These are phyloP conservation scores for Vachellia pachyceras DNA, from an alignment of 306 rosid species.

Conservation along the genomic window DNA sequence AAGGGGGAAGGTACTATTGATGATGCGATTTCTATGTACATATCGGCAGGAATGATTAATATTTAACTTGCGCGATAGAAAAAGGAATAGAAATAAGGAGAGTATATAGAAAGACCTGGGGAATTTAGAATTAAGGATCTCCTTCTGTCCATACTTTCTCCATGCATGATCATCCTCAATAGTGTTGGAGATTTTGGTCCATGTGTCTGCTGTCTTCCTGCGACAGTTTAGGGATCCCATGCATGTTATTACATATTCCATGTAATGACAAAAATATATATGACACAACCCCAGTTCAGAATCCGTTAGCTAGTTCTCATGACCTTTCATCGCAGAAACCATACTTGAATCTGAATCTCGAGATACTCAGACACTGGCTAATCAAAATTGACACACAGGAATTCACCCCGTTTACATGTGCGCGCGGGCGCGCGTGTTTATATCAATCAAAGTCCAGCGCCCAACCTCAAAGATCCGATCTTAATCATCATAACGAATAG, in stretches of 20 bases:
- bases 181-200: constrained; percentile 31
- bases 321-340: not conserved
- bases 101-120: constrained; percentile 63
- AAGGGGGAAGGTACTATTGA: not conserved
- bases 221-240: constrained; percentile 26
- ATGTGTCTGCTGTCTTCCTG: constrained; percentile 59
- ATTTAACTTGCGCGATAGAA: not conserved
- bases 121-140: constrained; percentile 67
- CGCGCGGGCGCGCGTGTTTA: too few relatives aligned
- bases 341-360: not conserved
- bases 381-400: not conserved
- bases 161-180: constrained; percentile 66
- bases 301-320: not conserved
- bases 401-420: not conserved
- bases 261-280: not conserved
- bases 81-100: constrained; percentile 2
- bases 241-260: constrained; percentile 34
- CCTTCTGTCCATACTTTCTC: constrained; percentile 96
- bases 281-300: not conserved
- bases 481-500: not conserved
- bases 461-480: constrained; percentile 4
- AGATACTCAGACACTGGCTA: not conserved
- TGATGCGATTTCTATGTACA: constrained; percentile 9
- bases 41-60: not conserved
- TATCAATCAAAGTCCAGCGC: not conserved